Evolutionary conservation across 129 eudicot genomes (phyloP).

Genomic region (Dittrichia graveolens): DNA sequence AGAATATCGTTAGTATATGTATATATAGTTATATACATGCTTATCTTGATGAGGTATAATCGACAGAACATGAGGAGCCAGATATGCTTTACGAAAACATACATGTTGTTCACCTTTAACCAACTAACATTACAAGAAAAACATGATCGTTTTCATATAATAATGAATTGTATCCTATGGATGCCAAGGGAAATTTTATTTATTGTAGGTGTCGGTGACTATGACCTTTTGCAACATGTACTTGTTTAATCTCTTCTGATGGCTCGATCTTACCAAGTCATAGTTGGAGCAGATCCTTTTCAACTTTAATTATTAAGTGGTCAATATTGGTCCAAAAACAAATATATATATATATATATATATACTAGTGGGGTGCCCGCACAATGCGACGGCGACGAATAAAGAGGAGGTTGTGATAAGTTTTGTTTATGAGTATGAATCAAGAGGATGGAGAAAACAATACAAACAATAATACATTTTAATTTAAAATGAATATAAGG

Average conservation of each 20-base stretch:
- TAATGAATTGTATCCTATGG: not conserved
- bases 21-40: not conserved
- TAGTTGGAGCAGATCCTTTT: constrained; percentile 27
- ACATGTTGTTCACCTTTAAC: not conserved
- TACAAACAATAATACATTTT: no score
- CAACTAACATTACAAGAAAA: constrained; percentile 2
- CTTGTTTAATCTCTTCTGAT: constrained; percentile 10
- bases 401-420: no score
- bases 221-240: constrained; percentile 19
- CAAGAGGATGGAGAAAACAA: no score
- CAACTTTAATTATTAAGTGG: constrained; percentile 15
- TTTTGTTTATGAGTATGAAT: no score
- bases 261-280: constrained; percentile 7
- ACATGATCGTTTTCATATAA: not conserved
- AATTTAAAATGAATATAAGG: no score
- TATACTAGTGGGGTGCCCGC: no score
- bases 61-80: constrained; percentile 16
- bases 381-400: no score
- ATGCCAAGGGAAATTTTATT: constrained; percentile 26
- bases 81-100: not conserved
- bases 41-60: constrained; percentile 23
- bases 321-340: not conserved
- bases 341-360: no score
- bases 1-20: not conserved
- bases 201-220: constrained; percentile 32